phyloP scores from a whole-genome alignment of 306 rosid species.

The Calophaca sinica region DNA sequence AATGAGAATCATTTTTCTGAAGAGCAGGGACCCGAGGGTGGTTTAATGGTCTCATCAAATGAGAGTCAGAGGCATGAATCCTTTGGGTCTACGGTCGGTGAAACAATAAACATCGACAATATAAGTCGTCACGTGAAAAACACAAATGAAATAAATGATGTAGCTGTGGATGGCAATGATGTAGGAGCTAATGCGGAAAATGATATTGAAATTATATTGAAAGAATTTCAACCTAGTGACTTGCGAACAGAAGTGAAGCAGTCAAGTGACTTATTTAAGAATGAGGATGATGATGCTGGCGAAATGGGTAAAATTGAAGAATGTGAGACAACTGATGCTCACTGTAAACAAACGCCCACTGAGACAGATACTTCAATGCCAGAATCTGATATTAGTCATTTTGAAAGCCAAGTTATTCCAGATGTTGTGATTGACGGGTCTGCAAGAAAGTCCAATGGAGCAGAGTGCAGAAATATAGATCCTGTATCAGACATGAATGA shows the following conservation, averaged over 20 bases:
- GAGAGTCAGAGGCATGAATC: conserved; percentile 43
- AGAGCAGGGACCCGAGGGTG: conserved; percentile 49
- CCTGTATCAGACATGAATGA: conserved; percentile 40
- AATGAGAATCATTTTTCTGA: conserved; percentile 47
- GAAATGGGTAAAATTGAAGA: conserved; percentile 48
- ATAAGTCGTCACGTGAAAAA: conserved; percentile 33
- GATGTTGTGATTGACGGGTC: conserved; percentile 48
- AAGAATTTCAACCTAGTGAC: conserved; percentile 42
- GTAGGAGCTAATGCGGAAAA: conserved; percentile 46
- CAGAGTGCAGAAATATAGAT: conserved; percentile 37
- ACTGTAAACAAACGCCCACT: conserved; percentile 34
- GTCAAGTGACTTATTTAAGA: conserved; percentile 38
- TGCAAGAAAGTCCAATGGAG: conserved; percentile 41
- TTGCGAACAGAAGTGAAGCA: conserved; percentile 45
- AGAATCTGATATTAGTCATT: conserved; percentile 32
- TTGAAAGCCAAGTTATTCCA: conserved; percentile 46
- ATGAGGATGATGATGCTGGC: conserved; percentile 36
- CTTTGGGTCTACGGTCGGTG: conserved; percentile 42
- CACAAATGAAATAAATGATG: conserved; percentile 41
- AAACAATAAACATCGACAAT: conserved; percentile 43
- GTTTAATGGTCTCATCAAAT: conserved; percentile 31
- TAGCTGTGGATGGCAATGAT: conserved; percentile 39
- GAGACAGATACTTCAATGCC: conserved; percentile 40
- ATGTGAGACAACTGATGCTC: conserved; percentile 41
- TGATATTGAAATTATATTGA: conserved; percentile 33